Percentiles rank a stretch among this genome's conserved stretches.
These are phyloP conservation scores for Amoebophrya sp. DNA, from an alignment of 169 alveolate genomes.

Conservation along the genomic window DNA sequence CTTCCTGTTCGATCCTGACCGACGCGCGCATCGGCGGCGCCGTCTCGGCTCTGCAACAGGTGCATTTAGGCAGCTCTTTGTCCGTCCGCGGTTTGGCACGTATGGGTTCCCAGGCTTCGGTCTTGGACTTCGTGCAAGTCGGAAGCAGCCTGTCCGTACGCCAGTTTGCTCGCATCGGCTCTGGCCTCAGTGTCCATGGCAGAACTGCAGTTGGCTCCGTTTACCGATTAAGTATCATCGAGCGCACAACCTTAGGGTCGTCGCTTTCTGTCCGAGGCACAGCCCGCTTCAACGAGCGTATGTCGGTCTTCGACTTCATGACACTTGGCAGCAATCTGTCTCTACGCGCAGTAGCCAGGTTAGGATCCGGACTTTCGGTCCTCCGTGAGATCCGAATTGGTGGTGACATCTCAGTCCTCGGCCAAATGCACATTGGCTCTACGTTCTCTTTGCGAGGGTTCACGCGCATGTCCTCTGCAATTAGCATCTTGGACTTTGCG, in stretches of 20 bases:
- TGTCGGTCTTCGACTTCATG: neutral
- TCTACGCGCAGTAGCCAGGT: neutral
- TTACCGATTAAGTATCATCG: neutral
- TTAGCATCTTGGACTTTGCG: neutral
- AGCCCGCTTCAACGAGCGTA: neutral
- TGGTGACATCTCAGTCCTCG: neutral
- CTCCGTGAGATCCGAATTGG: neutral
- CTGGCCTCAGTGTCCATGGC: neutral
- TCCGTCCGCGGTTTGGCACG: neutral
- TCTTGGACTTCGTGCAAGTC: neutral
- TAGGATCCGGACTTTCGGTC: neutral
- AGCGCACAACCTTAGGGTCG: neutral
- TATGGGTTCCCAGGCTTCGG: neutral
- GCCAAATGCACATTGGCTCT: neutral
- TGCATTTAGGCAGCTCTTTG: neutral
- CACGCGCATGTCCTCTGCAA: neutral
- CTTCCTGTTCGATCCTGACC: neutral
- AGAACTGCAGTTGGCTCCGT: neutral
- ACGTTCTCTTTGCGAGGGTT: slow-evolving; percentile 20
- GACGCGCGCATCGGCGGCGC: neutral
- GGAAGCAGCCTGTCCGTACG: slow-evolving; percentile 7
- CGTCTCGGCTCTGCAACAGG: slow-evolving; percentile 10
- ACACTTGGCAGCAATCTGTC: neutral
- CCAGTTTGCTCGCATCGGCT: neutral
- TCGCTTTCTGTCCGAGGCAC: neutral